These are phyloP conservation scores for Testicularia cyperi DNA, from an alignment of 1,284 basidiomycete species.

Conservation along the genomic window DNA sequence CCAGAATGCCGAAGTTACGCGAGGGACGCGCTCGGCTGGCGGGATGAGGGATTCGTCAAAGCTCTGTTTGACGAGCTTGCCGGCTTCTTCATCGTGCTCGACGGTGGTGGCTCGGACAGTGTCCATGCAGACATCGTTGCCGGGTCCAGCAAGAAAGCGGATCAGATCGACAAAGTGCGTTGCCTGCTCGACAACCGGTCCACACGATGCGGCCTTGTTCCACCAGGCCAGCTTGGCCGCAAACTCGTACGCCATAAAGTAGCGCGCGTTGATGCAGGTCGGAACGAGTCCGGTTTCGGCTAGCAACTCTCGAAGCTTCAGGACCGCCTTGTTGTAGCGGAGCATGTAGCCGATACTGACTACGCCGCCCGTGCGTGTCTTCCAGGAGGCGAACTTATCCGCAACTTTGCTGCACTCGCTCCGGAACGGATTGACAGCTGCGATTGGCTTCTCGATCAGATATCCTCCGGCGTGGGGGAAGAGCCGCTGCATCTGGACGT, in stretches of 20 bases:
- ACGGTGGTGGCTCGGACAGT: slow-evolving; percentile 19
- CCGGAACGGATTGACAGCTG: slow-evolving; percentile 28
- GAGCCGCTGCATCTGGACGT: slow-evolving; percentile 10
- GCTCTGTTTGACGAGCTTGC: slow-evolving; percentile 15
- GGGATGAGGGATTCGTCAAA: slow-evolving; percentile 26
- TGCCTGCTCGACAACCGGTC: slow-evolving; percentile 56
- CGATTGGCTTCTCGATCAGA: slow-evolving; percentile 55
- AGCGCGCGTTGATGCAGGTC: slow-evolving; percentile 34
- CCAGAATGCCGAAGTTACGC: slow-evolving; percentile 36
- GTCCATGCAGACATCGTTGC: slow-evolving; percentile 12
- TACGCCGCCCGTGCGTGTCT: background rate
- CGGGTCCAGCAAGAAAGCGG: slow-evolving; percentile 23
- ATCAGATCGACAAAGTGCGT: slow-evolving; percentile 55
- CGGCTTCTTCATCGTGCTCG: slow-evolving; percentile 14
- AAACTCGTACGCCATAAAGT: slow-evolving; percentile 49
- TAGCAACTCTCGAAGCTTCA: slow-evolving; percentile 15
- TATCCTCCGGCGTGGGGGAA: slow-evolving; percentile 19
- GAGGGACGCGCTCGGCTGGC: slow-evolving; percentile 15
- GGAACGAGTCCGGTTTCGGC: slow-evolving; percentile 8
- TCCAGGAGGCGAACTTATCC: slow-evolving; percentile 4
- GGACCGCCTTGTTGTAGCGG: slow-evolving; percentile 27
- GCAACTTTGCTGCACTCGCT: slow-evolving; percentile 22
- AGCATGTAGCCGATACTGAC: slow-evolving; percentile 47
- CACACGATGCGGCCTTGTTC: slow-evolving; percentile 43
- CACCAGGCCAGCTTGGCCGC: slow-evolving; percentile 44